Base-by-base conservation (phyloP, 305 asterid species). In the Rubia occidens region DNA sequence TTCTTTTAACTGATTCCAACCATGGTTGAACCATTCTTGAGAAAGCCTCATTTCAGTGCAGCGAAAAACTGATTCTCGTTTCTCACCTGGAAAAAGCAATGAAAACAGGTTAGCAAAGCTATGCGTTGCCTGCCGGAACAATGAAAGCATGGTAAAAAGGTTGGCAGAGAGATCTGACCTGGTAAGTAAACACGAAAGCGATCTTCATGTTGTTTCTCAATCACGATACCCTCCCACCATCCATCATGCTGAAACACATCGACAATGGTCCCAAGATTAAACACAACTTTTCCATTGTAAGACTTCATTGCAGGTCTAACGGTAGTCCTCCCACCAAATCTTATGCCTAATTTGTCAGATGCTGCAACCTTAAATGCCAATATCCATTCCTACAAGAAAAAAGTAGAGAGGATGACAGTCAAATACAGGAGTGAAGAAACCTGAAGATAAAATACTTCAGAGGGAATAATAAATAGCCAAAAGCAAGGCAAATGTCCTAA, bases 171-270 rank as follows among this genome's bases (percentile, higher is more conserved):
- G 43, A 35, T 59, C 68, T 39, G 61, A 86, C 96, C 98, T 81
- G 94, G 92, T 66, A 91, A 84, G 78, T 89, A 81, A 58, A 91
- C 84, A 45, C 13, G 76, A 0, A 86, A 49, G 60, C 64, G 45
- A 64, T 83, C 84, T 6, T 78, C 75, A 18, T 81, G 64, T 72
- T 84, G 85, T 75, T 78, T 86, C 76, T 72, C 76, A 69, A 88
- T 79, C 17, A 91, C 85, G 56, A 91, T 81, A 60, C 96, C 98
- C 80, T 91, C 95, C 98, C 98, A 91, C 96, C 98, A 91, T 26
- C 95, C 98, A 75, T 85, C 95, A 68, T 89, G 85, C 88, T 86
- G 84, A 91, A 90, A 87, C 67, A 86, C 95, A 78, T 89, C 98
- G 24, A 91, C 92, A 32, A 81, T 53, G 42, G 78, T 75, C 63